These are phyloP conservation scores for Phyllostachys edulis DNA, from an alignment of 176 grass and related monocot genomes.

Conservation along the genomic window DNA sequence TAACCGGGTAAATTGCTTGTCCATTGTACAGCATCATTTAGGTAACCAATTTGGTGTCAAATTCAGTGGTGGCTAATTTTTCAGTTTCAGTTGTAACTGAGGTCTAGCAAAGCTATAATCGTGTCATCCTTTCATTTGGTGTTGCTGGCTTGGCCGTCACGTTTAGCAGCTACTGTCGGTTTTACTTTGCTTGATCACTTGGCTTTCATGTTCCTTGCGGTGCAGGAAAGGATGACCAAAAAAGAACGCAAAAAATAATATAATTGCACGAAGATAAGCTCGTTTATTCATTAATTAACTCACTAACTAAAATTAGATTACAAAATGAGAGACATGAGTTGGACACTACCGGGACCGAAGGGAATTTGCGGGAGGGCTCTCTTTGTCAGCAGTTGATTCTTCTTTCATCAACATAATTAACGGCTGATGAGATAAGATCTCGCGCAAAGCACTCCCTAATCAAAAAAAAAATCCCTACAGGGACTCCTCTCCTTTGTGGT, in stretches of 20 bases:
- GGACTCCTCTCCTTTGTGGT: not conserved
- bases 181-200: slow-evolving; percentile 29
- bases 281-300: not conserved
- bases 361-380: no score
- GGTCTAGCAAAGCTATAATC: not conserved
- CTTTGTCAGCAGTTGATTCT: no score
- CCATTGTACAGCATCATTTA: not conserved
- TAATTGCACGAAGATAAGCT: not conserved
- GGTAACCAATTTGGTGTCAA: no score
- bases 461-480: no score
- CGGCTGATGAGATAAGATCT: no score
- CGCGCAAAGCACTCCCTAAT: no score
- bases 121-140: not conserved
- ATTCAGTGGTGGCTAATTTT: not conserved
- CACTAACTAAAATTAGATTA: not conserved
- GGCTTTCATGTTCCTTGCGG: slow-evolving; percentile 32
- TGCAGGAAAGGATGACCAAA: slow-evolving; percentile 10
- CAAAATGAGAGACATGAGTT: not conserved
- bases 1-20: not conserved
- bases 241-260: not conserved
- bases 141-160: slow-evolving; percentile 26
- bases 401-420: no score
- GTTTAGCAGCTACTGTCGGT: not conserved
- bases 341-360: not conserved
- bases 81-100: not conserved